A percentile compares a stretch with the other conserved stretches of the same genome.
Conservation (phyloP, 345 rosid species). For the Melastoma malabathricum region DNA sequence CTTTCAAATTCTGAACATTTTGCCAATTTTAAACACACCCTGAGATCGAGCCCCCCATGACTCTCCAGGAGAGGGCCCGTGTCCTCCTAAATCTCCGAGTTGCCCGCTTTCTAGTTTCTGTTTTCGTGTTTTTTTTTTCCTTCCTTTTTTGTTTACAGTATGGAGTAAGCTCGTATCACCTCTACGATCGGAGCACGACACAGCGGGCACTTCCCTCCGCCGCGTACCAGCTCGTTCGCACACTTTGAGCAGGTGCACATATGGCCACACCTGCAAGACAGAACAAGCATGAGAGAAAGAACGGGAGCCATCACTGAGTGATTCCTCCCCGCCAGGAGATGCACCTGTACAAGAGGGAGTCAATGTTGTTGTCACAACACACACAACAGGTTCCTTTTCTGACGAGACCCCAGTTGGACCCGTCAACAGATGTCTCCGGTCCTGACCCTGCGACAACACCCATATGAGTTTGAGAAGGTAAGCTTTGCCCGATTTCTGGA, state of each 20-base stretch:
- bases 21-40: no score
- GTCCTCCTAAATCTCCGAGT: conserved; percentile 4
- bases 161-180: conserved; percentile 94
- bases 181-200: conserved; percentile 94
- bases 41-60: no score
- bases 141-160: conserved; percentile 34
- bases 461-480: neutral
- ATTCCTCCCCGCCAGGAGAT: no score
- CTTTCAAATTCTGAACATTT: no score
- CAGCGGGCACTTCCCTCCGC: conserved; percentile 89
- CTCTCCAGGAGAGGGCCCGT: neutral
- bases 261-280: conserved; percentile 76
- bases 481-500: neutral
- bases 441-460: conserved; percentile 28
- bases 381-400: conserved; percentile 94
- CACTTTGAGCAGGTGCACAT: conserved; percentile 98
- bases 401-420: conserved; percentile 87
- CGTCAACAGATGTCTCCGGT: conserved; percentile 78
- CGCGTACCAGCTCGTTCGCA: conserved; percentile 78
- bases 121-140: conserved; percentile 8
- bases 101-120: neutral
- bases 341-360: conserved; percentile 90
- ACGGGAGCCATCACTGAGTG: no score
- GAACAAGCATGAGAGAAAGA: neutral
- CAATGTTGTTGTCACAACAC: conserved; percentile 92